Percentiles rank a stretch among this genome's conserved stretches.
Evolutionary conservation across 768 basidiomycete genomes (phyloP).

Genomic region (Galerina sulciceps): DNA sequence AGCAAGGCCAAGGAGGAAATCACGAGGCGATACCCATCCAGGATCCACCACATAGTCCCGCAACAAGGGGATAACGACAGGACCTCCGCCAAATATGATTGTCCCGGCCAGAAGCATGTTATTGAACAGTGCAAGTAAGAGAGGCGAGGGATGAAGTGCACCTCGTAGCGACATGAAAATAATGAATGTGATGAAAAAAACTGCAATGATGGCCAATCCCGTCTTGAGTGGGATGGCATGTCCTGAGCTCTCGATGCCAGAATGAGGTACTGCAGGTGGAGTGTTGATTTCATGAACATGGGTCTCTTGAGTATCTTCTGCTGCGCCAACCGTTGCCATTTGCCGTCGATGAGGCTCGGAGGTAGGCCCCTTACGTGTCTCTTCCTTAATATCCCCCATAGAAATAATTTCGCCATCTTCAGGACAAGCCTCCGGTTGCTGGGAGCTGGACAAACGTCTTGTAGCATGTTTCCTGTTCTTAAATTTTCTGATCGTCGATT

Average conservation of each 20-base stretch:
- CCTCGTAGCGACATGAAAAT: constrained; percentile 33
- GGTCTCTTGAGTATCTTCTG: background rate
- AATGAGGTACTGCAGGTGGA: constrained; percentile 1
- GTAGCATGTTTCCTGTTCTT: constrained; percentile 8
- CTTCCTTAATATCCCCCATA: constrained; percentile 17
- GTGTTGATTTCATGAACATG: background rate
- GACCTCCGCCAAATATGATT: constrained; percentile 58
- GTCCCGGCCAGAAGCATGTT: constrained; percentile 53
- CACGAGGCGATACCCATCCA: constrained; percentile 55
- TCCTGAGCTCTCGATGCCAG: constrained; percentile 18
- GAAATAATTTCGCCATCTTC: constrained; percentile 11
- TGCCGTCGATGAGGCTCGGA: constrained; percentile 10
- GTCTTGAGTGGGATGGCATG: constrained; percentile 30
- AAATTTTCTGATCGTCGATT: constrained; percentile 16
- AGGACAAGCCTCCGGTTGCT: constrained; percentile 11
- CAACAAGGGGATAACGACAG: constrained; percentile 61
- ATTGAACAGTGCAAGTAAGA: constrained; percentile 42
- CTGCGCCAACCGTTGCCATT: background rate
- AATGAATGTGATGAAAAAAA: constrained; percentile 31
- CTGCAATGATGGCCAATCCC: constrained; percentile 26
- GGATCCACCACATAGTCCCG: constrained; percentile 53
- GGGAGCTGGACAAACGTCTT: background rate
- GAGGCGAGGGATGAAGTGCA: constrained; percentile 26
- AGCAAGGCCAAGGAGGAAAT: constrained; percentile 58
- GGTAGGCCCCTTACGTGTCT: background rate